Conservation (phyloP, 2,329 filamentous ascomycete genomes). For the Fusarium devonianum region DNA sequence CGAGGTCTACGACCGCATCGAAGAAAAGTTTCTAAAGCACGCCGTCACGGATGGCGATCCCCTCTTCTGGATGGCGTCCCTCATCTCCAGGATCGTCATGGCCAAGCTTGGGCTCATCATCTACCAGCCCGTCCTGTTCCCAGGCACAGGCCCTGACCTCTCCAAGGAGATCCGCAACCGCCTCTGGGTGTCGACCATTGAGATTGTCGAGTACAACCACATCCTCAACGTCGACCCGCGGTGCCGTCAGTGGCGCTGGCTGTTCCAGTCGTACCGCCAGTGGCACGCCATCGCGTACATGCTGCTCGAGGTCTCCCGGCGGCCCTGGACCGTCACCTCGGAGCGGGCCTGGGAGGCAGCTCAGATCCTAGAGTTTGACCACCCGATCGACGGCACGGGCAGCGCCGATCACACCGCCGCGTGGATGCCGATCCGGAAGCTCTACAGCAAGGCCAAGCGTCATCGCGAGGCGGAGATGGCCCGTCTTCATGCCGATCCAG, state of each 20-base stretch:
- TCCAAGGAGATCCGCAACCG: constrained; percentile 27
- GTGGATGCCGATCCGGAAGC: constrained; percentile 31
- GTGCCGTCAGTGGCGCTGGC: constrained; percentile 31
- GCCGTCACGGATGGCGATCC: constrained; percentile 26
- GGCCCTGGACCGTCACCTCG: constrained; percentile 28
- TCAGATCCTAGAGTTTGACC: constrained; percentile 32
- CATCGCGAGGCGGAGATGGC: constrained; percentile 25
- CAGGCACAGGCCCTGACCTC: constrained; percentile 24
- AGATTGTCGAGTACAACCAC: constrained; percentile 31
- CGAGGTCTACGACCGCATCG: constrained; percentile 32
- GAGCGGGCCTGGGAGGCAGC: constrained; percentile 33
- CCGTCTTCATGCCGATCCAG: constrained; percentile 22
- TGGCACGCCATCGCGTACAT: constrained; percentile 34
- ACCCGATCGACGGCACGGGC: constrained; percentile 22
- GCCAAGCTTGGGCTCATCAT: constrained; percentile 31
- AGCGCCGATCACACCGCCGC: constrained; percentile 28
- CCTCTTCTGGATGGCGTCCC: constrained; percentile 30
- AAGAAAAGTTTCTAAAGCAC: constrained; percentile 31
- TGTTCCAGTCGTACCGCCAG: constrained; percentile 27
- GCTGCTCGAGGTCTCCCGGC: constrained; percentile 26
- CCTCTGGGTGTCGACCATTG: constrained; percentile 32
- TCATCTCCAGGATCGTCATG: constrained; percentile 29
- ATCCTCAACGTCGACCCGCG: constrained; percentile 30
- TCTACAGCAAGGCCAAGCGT: constrained; percentile 26
- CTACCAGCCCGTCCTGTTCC: constrained; percentile 31